Conservation (phyloP, 768 basidiomycete genomes). For the Termitomyces heimii region DNA sequence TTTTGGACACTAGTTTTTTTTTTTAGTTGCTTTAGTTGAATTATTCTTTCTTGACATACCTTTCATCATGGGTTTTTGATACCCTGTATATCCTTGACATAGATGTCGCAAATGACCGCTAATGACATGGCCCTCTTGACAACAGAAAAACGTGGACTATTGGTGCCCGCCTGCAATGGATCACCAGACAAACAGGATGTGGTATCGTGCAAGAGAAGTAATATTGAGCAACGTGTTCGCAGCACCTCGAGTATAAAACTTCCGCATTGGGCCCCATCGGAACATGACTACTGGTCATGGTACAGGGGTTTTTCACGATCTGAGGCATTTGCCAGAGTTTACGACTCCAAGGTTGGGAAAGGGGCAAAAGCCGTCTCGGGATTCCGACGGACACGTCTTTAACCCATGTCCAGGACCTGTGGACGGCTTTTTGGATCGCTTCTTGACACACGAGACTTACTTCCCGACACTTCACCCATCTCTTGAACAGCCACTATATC, state of each 20-base stretch:
- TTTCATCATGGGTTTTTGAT: constrained; percentile 7
- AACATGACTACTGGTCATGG: background rate
- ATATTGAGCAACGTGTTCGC: constrained; percentile 8
- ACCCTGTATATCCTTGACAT: constrained; percentile 6
- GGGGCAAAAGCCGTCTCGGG: background rate
- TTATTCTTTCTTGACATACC: constrained; percentile 11
- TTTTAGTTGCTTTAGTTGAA: constrained; percentile 11
- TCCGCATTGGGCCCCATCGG: background rate
- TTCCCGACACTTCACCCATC: constrained; percentile 1
- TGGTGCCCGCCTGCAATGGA: background rate
- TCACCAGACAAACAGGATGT: background rate
- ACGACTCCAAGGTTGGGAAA: background rate
- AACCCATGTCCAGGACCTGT: background rate
- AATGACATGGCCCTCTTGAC: constrained; percentile 5
- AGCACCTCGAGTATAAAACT: constrained; percentile 1
- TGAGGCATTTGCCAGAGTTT: constrained; percentile 1
- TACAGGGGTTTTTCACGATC: constrained; percentile 3
- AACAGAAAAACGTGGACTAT: background rate
- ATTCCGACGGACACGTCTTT: constrained; percentile 6
- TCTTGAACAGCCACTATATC: constrained; percentile 2
- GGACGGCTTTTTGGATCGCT: background rate
- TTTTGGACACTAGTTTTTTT: background rate
- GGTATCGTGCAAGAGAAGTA: background rate
- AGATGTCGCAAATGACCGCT: constrained; percentile 1
- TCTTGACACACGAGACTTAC: constrained; percentile 8